These are phyloP conservation scores for Neopestalotiopsis sp. DNA, from an alignment of 2,329 filamentous ascomycete genomes.

Conservation along the genomic window DNA sequence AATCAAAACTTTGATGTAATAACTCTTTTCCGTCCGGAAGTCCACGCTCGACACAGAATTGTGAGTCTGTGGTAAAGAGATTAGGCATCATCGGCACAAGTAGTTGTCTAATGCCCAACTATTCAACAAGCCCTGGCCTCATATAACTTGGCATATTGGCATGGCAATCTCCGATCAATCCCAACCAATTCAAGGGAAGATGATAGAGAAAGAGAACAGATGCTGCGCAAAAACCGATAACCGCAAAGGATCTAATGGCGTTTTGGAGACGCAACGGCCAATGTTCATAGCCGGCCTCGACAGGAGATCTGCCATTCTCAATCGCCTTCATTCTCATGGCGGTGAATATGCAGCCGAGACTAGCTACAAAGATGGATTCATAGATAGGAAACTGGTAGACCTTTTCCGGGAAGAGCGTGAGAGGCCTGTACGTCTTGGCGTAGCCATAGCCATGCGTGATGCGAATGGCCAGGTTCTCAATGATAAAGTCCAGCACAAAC, in stretches of 20 bases:
- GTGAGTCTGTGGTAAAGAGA: background rate
- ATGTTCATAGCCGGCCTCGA: background rate
- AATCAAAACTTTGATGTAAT: too few relatives aligned
- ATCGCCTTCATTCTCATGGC: background rate
- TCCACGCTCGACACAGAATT: background rate
- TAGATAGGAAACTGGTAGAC: background rate
- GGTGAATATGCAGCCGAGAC: background rate
- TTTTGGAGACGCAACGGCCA: background rate
- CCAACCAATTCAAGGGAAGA: background rate
- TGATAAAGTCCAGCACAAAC: background rate
- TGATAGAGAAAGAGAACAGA: background rate
- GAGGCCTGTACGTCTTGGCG: background rate
- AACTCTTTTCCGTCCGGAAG: too few relatives aligned
- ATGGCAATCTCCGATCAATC: background rate
- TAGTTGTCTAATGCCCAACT: background rate
- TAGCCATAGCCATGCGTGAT: background rate
- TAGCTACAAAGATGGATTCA: background rate
- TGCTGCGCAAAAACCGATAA: background rate
- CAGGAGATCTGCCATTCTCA: background rate
- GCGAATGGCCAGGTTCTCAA: background rate
- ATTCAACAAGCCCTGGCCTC: background rate
- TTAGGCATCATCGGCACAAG: background rate
- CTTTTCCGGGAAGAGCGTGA: background rate
- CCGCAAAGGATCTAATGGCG: background rate
- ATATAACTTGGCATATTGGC: background rate